Base-by-base conservation (phyloP, 129 eudicot species). In the Heracleum sosnowskyi region DNA sequence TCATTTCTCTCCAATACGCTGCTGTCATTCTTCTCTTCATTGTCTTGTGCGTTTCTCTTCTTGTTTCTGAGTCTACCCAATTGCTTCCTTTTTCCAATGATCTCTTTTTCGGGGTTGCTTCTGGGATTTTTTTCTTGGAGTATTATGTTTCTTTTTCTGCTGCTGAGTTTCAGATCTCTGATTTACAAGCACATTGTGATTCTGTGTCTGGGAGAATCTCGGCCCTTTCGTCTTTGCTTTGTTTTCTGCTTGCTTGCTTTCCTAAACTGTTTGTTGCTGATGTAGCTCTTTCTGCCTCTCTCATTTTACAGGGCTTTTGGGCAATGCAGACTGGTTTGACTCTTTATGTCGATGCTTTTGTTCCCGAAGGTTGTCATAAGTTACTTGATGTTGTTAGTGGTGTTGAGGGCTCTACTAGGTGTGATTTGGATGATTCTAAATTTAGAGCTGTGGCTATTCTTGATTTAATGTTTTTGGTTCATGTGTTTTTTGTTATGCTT, bases 311-410 rank as follows among this genome's bases (percentile, higher is more conserved):
- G 78, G 98, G 96, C 0, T 77, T 94, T 2, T 94, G 98, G 97
- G 87, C 89, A 10, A 82, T 94, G 8, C 98, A 91, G 77, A 88
- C 92, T 0, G 98, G 96, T 0, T 86, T 94, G 49, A 84, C 98
- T 7, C 90, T 94, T 28, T 85, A 91, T 34, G 92, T 91, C 0
- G 98, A 94, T 18, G 97, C 92, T 42, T 91, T 94, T 70, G 88
- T 94, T 18, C 98, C 98, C 0, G 89, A 94, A 33, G 98, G 98
- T 3, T 94, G 98, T 73, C 93, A 94, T 74, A 87, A 87, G 85
- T 88, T 94, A 44, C 89, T 94, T 26, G 97, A 91, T 70, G 98
- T 94, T 13, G 92, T 83, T 7, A 79, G 85, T 49, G 98, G 98
- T 0, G 92, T 94, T 6, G 94, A 91, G 79, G 98, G 98, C 7